Evolutionary conservation across 768 basidiomycete genomes (phyloP).

Genomic region (Lentinula sp.): DNA sequence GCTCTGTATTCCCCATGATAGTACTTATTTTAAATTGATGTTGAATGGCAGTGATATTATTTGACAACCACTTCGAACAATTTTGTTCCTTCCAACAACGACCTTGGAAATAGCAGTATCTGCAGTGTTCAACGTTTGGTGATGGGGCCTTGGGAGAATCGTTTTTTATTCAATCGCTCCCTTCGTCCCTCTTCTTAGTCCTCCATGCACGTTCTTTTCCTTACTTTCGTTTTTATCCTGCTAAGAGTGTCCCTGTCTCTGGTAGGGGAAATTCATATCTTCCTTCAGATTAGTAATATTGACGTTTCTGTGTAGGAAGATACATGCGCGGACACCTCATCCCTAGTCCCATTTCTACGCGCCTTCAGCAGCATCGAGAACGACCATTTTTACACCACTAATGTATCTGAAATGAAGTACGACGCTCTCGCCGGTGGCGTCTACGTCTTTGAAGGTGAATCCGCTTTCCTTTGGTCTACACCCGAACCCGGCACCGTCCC

Average conservation of each 20-base stretch:
- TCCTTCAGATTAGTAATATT: too few species aligned
- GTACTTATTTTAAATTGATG: too few species aligned
- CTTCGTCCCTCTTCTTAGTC: too few species aligned
- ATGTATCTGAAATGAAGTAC: not conserved
- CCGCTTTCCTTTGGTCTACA: not conserved
- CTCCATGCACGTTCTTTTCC: not conserved
- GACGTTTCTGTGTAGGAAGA: too few species aligned
- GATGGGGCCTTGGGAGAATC: too few species aligned
- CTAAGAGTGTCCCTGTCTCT: not conserved
- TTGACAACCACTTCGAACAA: too few species aligned
- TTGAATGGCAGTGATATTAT: too few species aligned
- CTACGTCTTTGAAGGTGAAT: not conserved
- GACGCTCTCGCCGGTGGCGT: not conserved
- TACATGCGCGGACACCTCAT: not conserved
- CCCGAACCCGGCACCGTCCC: not conserved
- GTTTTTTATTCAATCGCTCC: too few species aligned
- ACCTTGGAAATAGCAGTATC: too few species aligned
- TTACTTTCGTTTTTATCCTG: not conserved
- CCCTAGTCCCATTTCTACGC: not conserved
- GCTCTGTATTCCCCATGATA: too few species aligned
- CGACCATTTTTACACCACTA: not conserved
- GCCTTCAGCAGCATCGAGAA: not conserved
- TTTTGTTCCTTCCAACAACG: too few species aligned
- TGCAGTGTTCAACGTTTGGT: too few species aligned
- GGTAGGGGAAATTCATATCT: not conserved